phyloP scores from a whole-genome alignment of 1,284 basidiomycete genomes.

The Neotropicomus parvogracilis region DNA sequence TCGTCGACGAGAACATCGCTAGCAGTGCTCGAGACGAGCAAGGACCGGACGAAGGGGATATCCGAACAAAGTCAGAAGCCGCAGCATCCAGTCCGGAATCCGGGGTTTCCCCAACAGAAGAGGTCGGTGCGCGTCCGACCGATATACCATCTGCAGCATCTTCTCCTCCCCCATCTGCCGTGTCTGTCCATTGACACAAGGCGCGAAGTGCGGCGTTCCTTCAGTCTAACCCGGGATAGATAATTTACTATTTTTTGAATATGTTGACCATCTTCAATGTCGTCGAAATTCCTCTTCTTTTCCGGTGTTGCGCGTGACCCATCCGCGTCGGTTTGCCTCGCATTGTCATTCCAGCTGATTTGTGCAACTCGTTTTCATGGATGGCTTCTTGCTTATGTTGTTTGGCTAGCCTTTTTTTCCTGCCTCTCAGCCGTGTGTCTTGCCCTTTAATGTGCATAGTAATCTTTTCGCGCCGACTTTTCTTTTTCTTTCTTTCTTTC shows the following conservation, averaged over 20 bases:
- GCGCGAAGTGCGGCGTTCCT: constrained; percentile 1
- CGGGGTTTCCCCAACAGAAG: constrained; percentile 23
- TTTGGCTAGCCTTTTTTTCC: constrained; percentile 13
- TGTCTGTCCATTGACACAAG: constrained; percentile 25
- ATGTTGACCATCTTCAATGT: constrained; percentile 35
- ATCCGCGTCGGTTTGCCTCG: constrained; percentile 9
- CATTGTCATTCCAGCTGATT: constrained; percentile 11
- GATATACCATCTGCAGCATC: constrained; percentile 30
- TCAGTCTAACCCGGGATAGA: constrained; percentile 24
- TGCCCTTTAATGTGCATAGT: constrained; percentile 26
- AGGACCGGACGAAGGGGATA: constrained; percentile 6
- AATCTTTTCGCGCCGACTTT: constrained; percentile 2
- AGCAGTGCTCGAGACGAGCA: constrained; percentile 14
- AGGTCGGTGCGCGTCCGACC: constrained; percentile 16
- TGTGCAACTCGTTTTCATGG: constrained; percentile 12
- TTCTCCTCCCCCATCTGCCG: constrained; percentile 32
- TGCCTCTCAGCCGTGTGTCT: constrained; percentile 1
- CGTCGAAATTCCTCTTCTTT: constrained; percentile 14
- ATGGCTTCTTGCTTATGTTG: constrained; percentile 21
- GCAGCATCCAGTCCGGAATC: constrained; percentile 22
- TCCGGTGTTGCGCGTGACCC: constrained; percentile 16
- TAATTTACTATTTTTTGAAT: constrained; percentile 34
- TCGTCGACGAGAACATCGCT: constrained; percentile 15
- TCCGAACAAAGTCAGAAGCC: constrained; percentile 16
- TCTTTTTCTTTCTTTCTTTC: not conserved